Percentiles rank a stretch among this genome's conserved stretches.
These are phyloP conservation scores for Babjeviella inositovora DNA, from an alignment of 805 yeast species.

Conservation along the genomic window DNA sequence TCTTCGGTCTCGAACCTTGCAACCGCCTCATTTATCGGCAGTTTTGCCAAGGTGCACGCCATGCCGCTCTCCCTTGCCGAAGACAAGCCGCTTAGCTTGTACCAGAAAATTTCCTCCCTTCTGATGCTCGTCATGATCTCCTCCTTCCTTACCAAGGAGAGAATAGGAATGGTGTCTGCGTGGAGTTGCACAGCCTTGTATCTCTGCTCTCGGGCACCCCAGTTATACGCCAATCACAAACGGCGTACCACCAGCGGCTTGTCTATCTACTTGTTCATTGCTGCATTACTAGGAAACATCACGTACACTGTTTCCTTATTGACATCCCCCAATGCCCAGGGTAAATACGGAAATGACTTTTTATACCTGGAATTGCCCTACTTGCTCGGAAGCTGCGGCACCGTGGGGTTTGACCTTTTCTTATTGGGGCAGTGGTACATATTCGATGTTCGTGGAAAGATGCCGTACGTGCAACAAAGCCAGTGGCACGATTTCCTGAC, in stretches of 20 bases:
- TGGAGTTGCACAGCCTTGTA: constrained; percentile 36
- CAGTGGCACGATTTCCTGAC: no score
- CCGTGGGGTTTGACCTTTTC: constrained; percentile 26
- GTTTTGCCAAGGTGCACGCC: no score
- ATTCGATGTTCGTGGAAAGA: no score
- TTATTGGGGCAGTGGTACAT: constrained; percentile 27
- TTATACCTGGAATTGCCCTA: constrained; percentile 21
- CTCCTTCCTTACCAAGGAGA: no score
- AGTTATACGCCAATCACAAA: constrained; percentile 25
- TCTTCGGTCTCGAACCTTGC: no score
- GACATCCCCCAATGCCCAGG: constrained; percentile 22
- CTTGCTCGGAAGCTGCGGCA: constrained; percentile 34
- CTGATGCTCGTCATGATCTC: no score
- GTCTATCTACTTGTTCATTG: constrained; percentile 27
- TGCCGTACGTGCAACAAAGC: no score
- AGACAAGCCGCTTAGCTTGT: no score
- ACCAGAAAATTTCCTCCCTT: no score
- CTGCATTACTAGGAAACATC: constrained; percentile 32
- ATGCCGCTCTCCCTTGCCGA: no score
- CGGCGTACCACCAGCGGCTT: constrained; percentile 33
- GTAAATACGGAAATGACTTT: constrained; percentile 14
- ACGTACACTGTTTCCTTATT: constrained; percentile 30
- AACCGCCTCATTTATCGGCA: no score
- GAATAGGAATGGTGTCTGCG: constrained; percentile 17
- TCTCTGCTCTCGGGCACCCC: constrained; percentile 33